Evolutionary conservation across 73 alveolate genomes (phyloP), one percentile per base, ranked within the genome.

Genomic region (Blepharisma japonicum): DNA sequence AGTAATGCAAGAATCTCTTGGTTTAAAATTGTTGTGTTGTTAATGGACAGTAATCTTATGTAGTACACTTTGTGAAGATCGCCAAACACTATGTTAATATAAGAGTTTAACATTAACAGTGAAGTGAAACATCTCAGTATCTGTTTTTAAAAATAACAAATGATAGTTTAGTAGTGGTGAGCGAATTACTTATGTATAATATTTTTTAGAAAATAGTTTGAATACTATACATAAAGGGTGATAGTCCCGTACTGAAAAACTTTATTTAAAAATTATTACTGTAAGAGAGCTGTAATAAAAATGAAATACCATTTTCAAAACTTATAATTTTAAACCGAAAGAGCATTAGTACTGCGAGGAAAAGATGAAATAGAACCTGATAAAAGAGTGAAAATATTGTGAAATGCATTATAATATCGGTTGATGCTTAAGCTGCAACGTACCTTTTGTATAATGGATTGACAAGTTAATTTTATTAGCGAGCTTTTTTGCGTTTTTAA

Each of bases 361-460:
- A 77, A 77, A 55, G 85, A 55, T 78, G 89, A 82, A 76, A 77
- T 76, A 80, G 6, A 6, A 6, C 38, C 45, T 6, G 38, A 45
- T 8, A 50, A 55, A 39, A 20, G 68, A 11, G 71, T 9, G 45
- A 82, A 77, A 78, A 70, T 80, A 71, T 38, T 48, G 76, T 55
- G 77, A 55, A 78, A 82, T 38, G 39, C n/a, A 78, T 6, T 6
- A 38, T 25, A n/a, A 5, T 6, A 46, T 11, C 42, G 7, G 83
- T 7, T 47, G 46, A 45, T 8, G 47, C 38, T 78, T 74, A 7
- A 70, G 80, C 71, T 49, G 81, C 70, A 23, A 55, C 84, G 82
- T 82, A 78, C 89, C 86, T 82, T 82, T 82, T 82, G 89, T 78
- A 82, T 82, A 78, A 82, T 78, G 89, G 82, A 46, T 74, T 38